Evolutionary conservation across 2,329 filamentous ascomycete species (phyloP).

Genomic region (Thielaviopsis ethacetica): DNA sequence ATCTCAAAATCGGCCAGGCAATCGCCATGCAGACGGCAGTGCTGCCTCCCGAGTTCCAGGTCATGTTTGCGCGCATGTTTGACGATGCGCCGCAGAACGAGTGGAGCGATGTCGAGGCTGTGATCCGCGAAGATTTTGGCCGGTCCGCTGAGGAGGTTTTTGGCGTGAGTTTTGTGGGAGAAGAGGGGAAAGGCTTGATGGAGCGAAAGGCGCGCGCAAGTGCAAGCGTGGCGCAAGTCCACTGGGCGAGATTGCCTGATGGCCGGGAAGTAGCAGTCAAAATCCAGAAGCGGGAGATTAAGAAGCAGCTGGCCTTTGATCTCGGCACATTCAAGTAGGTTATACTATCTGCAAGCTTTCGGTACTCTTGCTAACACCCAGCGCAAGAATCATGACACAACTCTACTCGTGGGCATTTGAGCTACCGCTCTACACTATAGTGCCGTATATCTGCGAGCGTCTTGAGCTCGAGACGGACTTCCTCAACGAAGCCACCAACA

Average conservation of each 20-base stretch:
- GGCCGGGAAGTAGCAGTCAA: slow-evolving; percentile 90
- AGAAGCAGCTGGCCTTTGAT: slow-evolving; percentile 82
- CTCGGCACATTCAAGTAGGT: slow-evolving; percentile 80
- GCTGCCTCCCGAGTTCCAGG: slow-evolving; percentile 83
- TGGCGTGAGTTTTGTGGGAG: slow-evolving; percentile 64
- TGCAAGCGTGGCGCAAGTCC: slow-evolving; percentile 90
- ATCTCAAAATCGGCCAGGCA: slow-evolving; percentile 94
- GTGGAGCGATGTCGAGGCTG: slow-evolving; percentile 71
- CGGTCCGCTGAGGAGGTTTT: slow-evolving; percentile 80
- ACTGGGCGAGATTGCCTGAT: slow-evolving; percentile 77
- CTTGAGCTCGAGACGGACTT: slow-evolving; percentile 90
- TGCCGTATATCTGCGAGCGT: slow-evolving; percentile 88
- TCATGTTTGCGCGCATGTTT: slow-evolving; percentile 94
- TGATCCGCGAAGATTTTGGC: slow-evolving; percentile 77
- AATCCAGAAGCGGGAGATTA: slow-evolving; percentile 90
- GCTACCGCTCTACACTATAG: slow-evolving; percentile 76
- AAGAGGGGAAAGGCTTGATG: slow-evolving; percentile 49
- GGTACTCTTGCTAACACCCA: background rate
- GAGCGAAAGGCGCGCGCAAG: slow-evolving; percentile 49
- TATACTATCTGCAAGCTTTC: background rate
- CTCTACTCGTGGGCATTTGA: slow-evolving; percentile 82
- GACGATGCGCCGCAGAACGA: slow-evolving; percentile 90
- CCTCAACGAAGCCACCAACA: slow-evolving; percentile 76
- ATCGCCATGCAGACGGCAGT: slow-evolving; percentile 97
- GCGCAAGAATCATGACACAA: slow-evolving; percentile 51